Base-by-base conservation (phyloP, 768 basidiomycete species). In the Boletus subcaerulescens region DNA sequence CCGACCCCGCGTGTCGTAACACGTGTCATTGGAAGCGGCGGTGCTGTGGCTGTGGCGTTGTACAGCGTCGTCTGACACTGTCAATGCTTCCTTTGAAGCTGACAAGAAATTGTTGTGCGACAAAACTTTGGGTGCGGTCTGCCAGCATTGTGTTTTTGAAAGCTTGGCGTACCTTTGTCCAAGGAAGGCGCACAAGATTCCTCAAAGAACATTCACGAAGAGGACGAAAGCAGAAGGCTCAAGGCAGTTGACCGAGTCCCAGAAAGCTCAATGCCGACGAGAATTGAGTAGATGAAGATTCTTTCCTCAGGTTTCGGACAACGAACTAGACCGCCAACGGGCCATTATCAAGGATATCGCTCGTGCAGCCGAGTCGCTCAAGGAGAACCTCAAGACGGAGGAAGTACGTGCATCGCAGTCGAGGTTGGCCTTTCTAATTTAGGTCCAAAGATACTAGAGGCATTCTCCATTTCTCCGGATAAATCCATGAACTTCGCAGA, bases 201-300 rank as follows among this genome's bases (percentile, higher is more conserved):
- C 52, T 47, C 42, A 41, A 52, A 46, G 24, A 7, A 53, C 50
- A 8, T 44, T 53, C 7, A 40, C 41, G 24, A 56, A 44, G 32
- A 45, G 41, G 22, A 42, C 51, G 42, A 31, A 41, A 44, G 51
- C 3, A 11, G 48, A 49, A 12, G 22, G 35, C 42, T 17, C 62
- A n/a, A 48, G 36, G 29, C 63, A 57, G n/a, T 68, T 86, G 48
- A 84, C 79, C 11, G 62, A 73, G 11, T 75, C 80, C 10, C 87
- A 91, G 65, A 74, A 72, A 45, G 70, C 77, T 47, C 75, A 76
- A 17, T 83, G 82, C 53, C 74, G 83, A 17, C 74, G 77, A 33
- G 76, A 87, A 13, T 93, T 87, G 62, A 73, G 82, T 5, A 73
- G 92, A 42, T 92, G 82, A 5, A 73, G 92, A 42, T 92, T 93